Base-by-base conservation (phyloP, 75 land plant genomes). In the Sequoiadendron giganteum region DNA sequence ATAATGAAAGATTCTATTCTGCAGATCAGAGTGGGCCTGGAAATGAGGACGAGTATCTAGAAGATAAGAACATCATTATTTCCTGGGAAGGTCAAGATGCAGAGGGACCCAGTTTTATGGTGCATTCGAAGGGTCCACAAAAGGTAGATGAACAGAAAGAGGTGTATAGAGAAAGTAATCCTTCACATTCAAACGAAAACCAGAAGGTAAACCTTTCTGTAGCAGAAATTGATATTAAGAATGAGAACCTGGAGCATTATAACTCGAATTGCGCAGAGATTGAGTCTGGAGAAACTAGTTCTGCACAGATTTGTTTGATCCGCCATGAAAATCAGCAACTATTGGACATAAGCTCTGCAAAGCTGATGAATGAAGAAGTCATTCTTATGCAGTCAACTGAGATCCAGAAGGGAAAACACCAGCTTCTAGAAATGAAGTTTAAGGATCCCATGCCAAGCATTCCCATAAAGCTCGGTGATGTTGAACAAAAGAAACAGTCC, bases 371-470 rank as follows among this genome's bases (percentile, higher is more conserved):
- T 28, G 85, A 83, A 45, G 54, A 83, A 83, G 43, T 28, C 84
- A 48, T 83, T 45, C 84, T 47, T 83, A 3, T 25, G 10, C 54
- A 43, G 21, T 47, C 84, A 3, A 8, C 84, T 45, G 84, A 83
- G 30, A 2, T 10, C 48, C 84, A 83, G 84, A 83, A 83, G 85
- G 85, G 45, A 30, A 83, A 83, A 45, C 45, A 88, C 7, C 95
- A 90, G 89, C 93, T 93, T 82, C 79, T 94, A 87, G 93, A 92
- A 83, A 93, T 49, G 52, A 49, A 49, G 14, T 5, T 88, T 36
- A 83, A 49, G 1, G 82, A 83, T 28, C 73, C 40, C 58, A 86
- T 83, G 21, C 88, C 86, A 61, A 86, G 38, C 14, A 61, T 14
- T 86, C 7, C 18, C 43, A 15, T 16, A 36, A 75, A 55, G 58